Conservation (phyloP, 768 basidiomycete species). For the Rhodosporidiobolus odoratus region DNA sequence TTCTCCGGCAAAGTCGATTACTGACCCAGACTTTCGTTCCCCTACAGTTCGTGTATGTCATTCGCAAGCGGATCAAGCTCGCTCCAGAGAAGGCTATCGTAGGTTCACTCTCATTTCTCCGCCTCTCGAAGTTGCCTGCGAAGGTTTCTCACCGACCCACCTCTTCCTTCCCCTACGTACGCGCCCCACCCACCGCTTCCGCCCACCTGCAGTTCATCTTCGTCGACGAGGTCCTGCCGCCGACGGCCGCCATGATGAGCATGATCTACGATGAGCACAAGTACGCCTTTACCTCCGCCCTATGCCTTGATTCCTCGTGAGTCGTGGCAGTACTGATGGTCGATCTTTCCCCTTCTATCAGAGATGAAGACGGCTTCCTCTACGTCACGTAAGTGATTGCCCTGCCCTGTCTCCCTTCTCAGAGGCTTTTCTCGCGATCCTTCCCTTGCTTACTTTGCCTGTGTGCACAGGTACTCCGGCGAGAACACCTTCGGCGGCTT, state of each 20-base stretch:
- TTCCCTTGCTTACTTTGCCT: background rate
- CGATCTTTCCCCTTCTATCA: slow-evolving; percentile 44
- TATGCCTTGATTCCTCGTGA: slow-evolving; percentile 4
- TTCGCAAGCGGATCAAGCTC: slow-evolving; percentile 99
- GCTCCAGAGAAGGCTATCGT: slow-evolving; percentile 99
- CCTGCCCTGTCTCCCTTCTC: background rate
- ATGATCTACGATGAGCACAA: slow-evolving; percentile 99
- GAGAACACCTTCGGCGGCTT: slow-evolving; percentile 83
- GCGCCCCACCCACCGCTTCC: too few relatives aligned
- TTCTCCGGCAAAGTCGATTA: too few relatives aligned
- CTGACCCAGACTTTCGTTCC: background rate
- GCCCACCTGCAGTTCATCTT: too few relatives aligned
- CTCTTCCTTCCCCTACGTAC: too few relatives aligned
- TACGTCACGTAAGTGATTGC: slow-evolving; percentile 56
- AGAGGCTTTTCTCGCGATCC: too few relatives aligned
- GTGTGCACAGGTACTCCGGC: slow-evolving; percentile 63
- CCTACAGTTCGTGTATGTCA: slow-evolving; percentile 95
- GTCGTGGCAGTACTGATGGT: slow-evolving; percentile 9
- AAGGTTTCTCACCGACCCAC: too few relatives aligned
- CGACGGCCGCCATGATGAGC: slow-evolving; percentile 96
- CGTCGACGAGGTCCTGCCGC: slow-evolving; percentile 96
- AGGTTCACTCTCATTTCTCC: too few relatives aligned
- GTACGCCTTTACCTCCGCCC: slow-evolving; percentile 53
- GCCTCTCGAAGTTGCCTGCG: too few relatives aligned
- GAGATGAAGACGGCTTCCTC: slow-evolving; percentile 98